phyloP scores from a whole-genome alignment of 2,329 filamentous ascomycete species.

The Decorospora gaudefroyi region DNA sequence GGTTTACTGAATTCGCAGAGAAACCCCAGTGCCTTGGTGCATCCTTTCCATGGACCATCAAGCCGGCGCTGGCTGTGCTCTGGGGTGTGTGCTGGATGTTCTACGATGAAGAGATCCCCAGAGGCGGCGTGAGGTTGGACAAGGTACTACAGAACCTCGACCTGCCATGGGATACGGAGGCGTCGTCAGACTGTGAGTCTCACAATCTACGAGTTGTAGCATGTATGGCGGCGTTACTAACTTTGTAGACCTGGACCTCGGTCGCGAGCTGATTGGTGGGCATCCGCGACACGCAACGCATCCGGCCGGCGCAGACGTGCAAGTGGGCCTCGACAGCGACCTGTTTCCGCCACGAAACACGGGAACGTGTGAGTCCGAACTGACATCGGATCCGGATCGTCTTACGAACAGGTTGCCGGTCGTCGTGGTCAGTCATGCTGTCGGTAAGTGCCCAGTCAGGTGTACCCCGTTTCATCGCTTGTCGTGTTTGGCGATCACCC shows the following conservation, averaged over 20 bases:
- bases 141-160: slow-evolving; percentile 36
- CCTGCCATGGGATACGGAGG: slow-evolving; percentile 34
- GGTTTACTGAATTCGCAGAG: slow-evolving; percentile 51
- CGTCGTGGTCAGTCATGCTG: slow-evolving; percentile 21
- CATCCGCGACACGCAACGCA: slow-evolving; percentile 35
- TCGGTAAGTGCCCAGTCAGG: slow-evolving; percentile 28
- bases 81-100: slow-evolving; percentile 54
- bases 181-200: slow-evolving; percentile 45
- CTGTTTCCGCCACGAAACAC: slow-evolving; percentile 42
- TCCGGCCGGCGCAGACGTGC: slow-evolving; percentile 24
- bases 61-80: slow-evolving; percentile 50
- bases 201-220: too few relatives aligned
- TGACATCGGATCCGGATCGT: slow-evolving; percentile 9
- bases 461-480: slow-evolving; percentile 11
- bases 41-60: slow-evolving; percentile 52
- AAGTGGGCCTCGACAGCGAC: slow-evolving; percentile 24
- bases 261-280: slow-evolving; percentile 37
- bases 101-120: slow-evolving; percentile 26
- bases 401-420: slow-evolving; percentile 26
- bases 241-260: slow-evolving; percentile 40
- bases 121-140: slow-evolving; percentile 27
- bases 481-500: too few relatives aligned
- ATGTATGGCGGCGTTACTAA: too few relatives aligned
- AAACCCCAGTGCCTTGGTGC: slow-evolving; percentile 48
- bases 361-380: slow-evolving; percentile 34